Evolutionary conservation across 2,329 filamentous ascomycete species (phyloP).

Genomic region (Fusarium humuli): DNA sequence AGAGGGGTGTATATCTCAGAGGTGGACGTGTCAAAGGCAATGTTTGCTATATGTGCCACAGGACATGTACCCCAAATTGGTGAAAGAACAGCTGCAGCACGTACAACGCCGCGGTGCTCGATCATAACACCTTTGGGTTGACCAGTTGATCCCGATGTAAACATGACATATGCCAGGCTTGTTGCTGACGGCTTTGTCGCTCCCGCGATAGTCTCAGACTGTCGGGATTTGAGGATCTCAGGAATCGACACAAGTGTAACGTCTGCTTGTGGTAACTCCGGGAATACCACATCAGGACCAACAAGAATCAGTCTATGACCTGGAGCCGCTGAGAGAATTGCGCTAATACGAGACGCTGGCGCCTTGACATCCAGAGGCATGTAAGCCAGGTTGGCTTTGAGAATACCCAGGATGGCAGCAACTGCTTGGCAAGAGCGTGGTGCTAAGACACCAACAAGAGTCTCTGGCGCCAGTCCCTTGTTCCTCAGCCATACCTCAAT

Average conservation of each 20-base stretch:
- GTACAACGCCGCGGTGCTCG: conserved; percentile 16
- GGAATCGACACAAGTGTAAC: background rate
- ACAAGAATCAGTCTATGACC: background rate
- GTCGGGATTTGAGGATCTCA: background rate
- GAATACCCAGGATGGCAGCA: conserved; percentile 20
- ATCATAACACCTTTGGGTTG: conserved; percentile 41
- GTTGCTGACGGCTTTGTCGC: background rate
- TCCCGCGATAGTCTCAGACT: background rate
- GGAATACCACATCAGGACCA: background rate
- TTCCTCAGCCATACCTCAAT: background rate
- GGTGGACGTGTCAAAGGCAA: background rate
- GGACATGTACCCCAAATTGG: background rate
- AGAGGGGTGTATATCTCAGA: background rate
- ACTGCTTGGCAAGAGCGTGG: conserved; percentile 7
- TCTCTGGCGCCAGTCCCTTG: background rate
- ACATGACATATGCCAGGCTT: conserved; percentile 40
- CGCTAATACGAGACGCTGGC: background rate
- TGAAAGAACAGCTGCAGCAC: background rate
- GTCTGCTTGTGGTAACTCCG: background rate
- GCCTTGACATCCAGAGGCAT: conserved; percentile 31
- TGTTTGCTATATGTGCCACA: background rate
- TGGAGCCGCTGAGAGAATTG: background rate
- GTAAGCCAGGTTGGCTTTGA: conserved; percentile 38
- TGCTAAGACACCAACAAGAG: background rate
- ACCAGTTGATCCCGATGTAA: conserved; percentile 43